Evolutionary conservation across 805 yeast genomes (phyloP), one percentile per base, ranked within the genome.

Genomic region (Candida chilensis): DNA sequence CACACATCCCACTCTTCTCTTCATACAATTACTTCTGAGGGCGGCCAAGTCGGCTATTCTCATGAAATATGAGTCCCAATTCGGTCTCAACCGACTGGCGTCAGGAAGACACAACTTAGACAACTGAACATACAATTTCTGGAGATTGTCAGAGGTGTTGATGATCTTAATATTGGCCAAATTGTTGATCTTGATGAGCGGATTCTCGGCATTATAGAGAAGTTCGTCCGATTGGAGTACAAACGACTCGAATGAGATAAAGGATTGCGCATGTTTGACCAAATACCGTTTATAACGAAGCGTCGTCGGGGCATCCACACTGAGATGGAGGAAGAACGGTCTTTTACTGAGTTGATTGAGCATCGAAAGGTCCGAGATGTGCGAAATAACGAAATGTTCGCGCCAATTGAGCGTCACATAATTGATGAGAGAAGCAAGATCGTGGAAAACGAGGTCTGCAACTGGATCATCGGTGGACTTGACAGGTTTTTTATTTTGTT

Each of bases 1-100:
- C 6, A 92, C 97, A 54, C 97, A 90, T 0, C 99, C 99, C 3
- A 92, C 99, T 31, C 95, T 67, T 35, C 99, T 63, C 53, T 92
- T 92, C 97, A 92, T 92, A 60, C 99, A 92, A 42, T 92, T 92
- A 17, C 94, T 79, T 40, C 99, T 64, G 28, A 78, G 61, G 0
- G 98, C 95, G 0, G 98, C 98, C 45, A 92, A 65, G 40, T 85
- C 87, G 0, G 98, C 96, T 35, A 92, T 56, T 26, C 77, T 64
- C 98, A 92, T 92, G 54, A 92, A 92, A 50, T 92, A 92, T 2
- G 90, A 71, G 50, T 92, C 98, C 99, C 99, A 92, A 3, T 78
- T 72, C 1, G 99, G 99, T 33, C 99, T 60, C 20, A 85, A 60
- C 20, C 95, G 58, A 5, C 58, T 42, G 5, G 37, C 29, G 37